Evolutionary conservation across 306 rosid species (phyloP), one percentile per base, ranked within the genome.

Genomic region (Prosopis cineraria): DNA sequence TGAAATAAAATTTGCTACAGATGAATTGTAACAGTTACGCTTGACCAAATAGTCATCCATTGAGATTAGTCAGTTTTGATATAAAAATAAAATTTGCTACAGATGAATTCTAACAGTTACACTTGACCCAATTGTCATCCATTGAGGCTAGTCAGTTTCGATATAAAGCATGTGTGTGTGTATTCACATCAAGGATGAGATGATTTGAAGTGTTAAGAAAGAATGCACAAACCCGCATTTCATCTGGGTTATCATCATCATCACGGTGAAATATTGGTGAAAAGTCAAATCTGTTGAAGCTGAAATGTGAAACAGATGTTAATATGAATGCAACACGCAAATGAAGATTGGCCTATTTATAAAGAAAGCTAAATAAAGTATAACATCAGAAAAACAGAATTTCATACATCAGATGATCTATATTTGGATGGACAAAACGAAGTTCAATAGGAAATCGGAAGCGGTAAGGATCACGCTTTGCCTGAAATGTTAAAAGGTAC

Each of bases 361-460:
- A 39, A 69, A 68, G 67, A 74, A 59, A 69, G 47, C 33, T 25
- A 22, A 58, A 77, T 68, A 78, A 85, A 71, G 68, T 41, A 37
- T n/a, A 85, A 68, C 29, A 52, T 76, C 72, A 76, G 43, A 79
- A 82, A 68, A 17, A 76, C 39, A 69, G 19, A 79, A 82, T 8
- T 8, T 55, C 95, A 70, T 95, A 95, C 98, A 95, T 87, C 68
- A 92, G 87, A 84, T 95, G 98, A 84, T 95, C 98, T 70, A 95
- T 90, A 84, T 95, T 95, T 50, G 98, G 98, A 66, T 89, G 79
- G 30, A 95, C 83, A 81, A 95, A 88, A 37, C 96, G 98, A 86
- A 95, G 91, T 88, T 95, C 98, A 39, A 95, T 93, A 65, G 98
- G 98, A 84, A 95, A 95, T 52, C 98, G 96, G 79, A 88, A 92